Conservation (phyloP, 1,139 yeast genomes). For the Debaryomycetaceae sp. region DNA sequence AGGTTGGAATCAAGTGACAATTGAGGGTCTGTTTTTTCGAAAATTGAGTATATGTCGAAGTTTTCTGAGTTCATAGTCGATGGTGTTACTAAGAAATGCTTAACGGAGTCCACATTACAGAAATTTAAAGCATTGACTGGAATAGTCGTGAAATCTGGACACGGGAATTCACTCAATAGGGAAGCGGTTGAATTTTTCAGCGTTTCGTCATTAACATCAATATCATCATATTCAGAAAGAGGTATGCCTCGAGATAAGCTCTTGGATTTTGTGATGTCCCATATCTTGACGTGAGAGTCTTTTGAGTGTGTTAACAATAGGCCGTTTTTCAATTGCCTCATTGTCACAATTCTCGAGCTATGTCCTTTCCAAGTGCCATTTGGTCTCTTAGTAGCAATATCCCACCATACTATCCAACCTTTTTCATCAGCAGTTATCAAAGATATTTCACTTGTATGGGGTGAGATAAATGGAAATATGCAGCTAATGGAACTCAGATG, state of each 20-base stretch:
- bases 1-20: slow-evolving; percentile 13
- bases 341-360: slow-evolving; percentile 38
- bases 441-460: neutral
- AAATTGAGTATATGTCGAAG: slow-evolving; percentile 48
- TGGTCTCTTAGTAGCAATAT: slow-evolving; percentile 41
- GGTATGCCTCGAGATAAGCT: slow-evolving; percentile 2
- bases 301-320: slow-evolving; percentile 50
- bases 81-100: slow-evolving; percentile 42
- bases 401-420: slow-evolving; percentile 55
- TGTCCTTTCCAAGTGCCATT: slow-evolving; percentile 50
- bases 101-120: slow-evolving; percentile 42
- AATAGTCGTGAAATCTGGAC: slow-evolving; percentile 27
- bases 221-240: slow-evolving; percentile 5
- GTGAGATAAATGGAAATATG: slow-evolving; percentile 4
- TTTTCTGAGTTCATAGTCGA: slow-evolving; percentile 51
- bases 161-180: slow-evolving; percentile 11
- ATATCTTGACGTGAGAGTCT: slow-evolving; percentile 49
- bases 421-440: slow-evolving; percentile 41
- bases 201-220: slow-evolving; percentile 1
- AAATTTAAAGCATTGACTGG: slow-evolving; percentile 60
- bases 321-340: slow-evolving; percentile 33
- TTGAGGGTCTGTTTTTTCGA: slow-evolving; percentile 2
- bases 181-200: neutral
- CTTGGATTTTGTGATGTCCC: slow-evolving; percentile 30
- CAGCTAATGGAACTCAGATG: slow-evolving; percentile 15